Evolutionary conservation across 805 yeast species (phyloP).

Genomic region (Danielozyma ontarioensis): DNA sequence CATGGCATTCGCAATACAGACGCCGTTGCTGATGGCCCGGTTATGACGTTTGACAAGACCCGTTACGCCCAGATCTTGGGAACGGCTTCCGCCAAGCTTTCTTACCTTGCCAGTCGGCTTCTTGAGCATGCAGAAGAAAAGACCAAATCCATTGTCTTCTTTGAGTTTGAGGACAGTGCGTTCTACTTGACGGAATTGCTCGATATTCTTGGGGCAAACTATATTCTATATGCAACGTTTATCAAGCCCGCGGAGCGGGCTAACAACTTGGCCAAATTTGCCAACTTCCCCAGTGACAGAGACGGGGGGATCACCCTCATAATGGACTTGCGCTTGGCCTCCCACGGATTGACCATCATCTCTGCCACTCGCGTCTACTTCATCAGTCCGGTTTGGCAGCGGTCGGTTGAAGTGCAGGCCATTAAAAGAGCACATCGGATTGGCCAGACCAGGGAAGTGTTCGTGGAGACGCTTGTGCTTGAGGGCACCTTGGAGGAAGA

Average conservation of each 20-base stretch:
- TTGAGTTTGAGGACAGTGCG: constrained; percentile 68
- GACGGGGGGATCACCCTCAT: constrained; percentile 49
- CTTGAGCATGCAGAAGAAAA: constrained; percentile 45
- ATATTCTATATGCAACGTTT: constrained; percentile 61
- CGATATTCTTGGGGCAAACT: constrained; percentile 56
- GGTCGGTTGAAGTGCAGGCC: constrained; percentile 69
- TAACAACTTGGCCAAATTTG: constrained; percentile 47
- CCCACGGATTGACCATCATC: constrained; percentile 66
- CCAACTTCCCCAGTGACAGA: constrained; percentile 24
- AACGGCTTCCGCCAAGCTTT: constrained; percentile 58
- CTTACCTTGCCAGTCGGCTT: constrained; percentile 52
- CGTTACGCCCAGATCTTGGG: constrained; percentile 46
- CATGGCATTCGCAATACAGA: constrained; percentile 15
- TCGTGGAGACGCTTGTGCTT: constrained; percentile 63
- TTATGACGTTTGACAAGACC: constrained; percentile 9
- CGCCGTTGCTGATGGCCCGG: constrained; percentile 9
- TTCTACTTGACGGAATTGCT: constrained; percentile 60
- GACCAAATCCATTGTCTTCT: constrained; percentile 58
- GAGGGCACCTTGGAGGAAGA: constrained; percentile 64
- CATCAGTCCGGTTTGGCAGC: constrained; percentile 68
- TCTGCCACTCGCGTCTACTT: constrained; percentile 67
- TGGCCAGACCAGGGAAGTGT: constrained; percentile 60
- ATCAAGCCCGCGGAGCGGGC: constrained; percentile 48
- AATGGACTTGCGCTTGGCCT: constrained; percentile 64
- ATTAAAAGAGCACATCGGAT: constrained; percentile 74